Evolutionary conservation across 2,329 filamentous ascomycete genomes (phyloP), one percentile per base, ranked within the genome.

Genomic region (Thermoascus crustaceus): DNA sequence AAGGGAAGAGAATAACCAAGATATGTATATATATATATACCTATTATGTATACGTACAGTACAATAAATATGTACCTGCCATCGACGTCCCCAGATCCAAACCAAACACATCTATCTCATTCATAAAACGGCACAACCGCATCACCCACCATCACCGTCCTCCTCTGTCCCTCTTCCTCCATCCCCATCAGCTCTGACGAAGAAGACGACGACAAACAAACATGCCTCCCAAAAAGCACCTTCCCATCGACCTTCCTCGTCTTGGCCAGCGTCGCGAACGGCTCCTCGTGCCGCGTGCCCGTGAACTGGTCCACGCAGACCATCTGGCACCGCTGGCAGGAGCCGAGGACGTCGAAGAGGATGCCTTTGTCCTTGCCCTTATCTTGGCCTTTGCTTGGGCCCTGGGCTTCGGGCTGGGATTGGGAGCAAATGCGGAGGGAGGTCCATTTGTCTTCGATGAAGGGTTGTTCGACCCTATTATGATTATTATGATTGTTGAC

Each of bases 281-380:
- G 91, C 58, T 96, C 91, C 43, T 86, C 78, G 44, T 79, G 77
- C 56, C 78, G 83, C 43, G 78, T 71, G 0, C 79, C 87, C 8
- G 82, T 94, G 30, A 78, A 68, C 57, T 95, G 91, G 52, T 98
- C 80, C 30, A 96, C 77, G 55, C 89, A 95, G 7, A 98, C 82
- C 88, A 98, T 96, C 57, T 94, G 87, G 49, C 91, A 98, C 40
- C 91, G 71, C 41, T 86, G 76, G 52, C 91, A 98, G 3, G 83
- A 76, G 0, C 88, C 89, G 4, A 96, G 64, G 50, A 93, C 76
- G 42, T 82, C 52, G 14, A 69, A 57, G 1, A 35, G 47, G 17
- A 57, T 25, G 11, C 54, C 39, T 2, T 45, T 42, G n/a, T n/a
- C n/a, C n/a, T n/a, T n/a, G n/a, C n/a, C n/a, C n/a, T n/a, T n/a